Percentiles rank a stretch among this genome's conserved stretches.
phyloP scores from a whole-genome alignment of 352 stramenopile genomes.

The Phytophthora boehmeriae region DNA sequence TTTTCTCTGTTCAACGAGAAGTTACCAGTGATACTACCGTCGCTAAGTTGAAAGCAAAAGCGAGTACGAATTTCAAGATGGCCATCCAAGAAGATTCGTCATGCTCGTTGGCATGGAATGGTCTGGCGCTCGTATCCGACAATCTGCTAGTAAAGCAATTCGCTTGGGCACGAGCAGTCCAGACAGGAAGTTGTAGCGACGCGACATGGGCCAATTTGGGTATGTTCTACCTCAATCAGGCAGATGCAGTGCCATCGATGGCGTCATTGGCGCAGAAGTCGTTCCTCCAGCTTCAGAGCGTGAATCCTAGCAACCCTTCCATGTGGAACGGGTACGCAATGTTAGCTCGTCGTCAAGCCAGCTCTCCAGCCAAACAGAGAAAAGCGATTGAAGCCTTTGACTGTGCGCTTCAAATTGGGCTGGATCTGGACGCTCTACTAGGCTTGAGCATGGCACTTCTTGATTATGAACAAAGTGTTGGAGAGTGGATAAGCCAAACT shows the following conservation, averaged over 20 bases:
- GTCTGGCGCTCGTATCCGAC: slow-evolving; percentile 64
- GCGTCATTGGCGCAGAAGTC: slow-evolving; percentile 68
- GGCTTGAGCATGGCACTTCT: slow-evolving; percentile 55
- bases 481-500: slow-evolving; percentile 20
- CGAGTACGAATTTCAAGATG: slow-evolving; percentile 47
- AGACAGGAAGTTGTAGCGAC: slow-evolving; percentile 59
- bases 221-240: slow-evolving; percentile 77
- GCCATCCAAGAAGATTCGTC: slow-evolving; percentile 52
- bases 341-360: slow-evolving; percentile 56
- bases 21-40: slow-evolving; percentile 15
- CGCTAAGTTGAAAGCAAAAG: slow-evolving; percentile 37
- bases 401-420: slow-evolving; percentile 73
- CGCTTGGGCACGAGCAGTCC: slow-evolving; percentile 71
- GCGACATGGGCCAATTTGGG: slow-evolving; percentile 85
- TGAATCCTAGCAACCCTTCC: slow-evolving; percentile 80
- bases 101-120: slow-evolving; percentile 79
- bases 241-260: slow-evolving; percentile 28
- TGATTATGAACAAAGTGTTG: slow-evolving; percentile 24
- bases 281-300: slow-evolving; percentile 81
- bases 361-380: slow-evolving; percentile 36
- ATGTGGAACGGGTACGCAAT: slow-evolving; percentile 91
- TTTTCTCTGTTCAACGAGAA: slow-evolving; percentile 35
- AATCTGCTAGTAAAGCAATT: slow-evolving; percentile 82
- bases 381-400: slow-evolving; percentile 77
- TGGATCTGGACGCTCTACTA: slow-evolving; percentile 78